A percentile compares a stretch with the other conserved stretches of the same genome.
Evolutionary conservation across 495 filamentous ascomycete species (phyloP).

Genomic region (Schizothecium vesticola): DNA sequence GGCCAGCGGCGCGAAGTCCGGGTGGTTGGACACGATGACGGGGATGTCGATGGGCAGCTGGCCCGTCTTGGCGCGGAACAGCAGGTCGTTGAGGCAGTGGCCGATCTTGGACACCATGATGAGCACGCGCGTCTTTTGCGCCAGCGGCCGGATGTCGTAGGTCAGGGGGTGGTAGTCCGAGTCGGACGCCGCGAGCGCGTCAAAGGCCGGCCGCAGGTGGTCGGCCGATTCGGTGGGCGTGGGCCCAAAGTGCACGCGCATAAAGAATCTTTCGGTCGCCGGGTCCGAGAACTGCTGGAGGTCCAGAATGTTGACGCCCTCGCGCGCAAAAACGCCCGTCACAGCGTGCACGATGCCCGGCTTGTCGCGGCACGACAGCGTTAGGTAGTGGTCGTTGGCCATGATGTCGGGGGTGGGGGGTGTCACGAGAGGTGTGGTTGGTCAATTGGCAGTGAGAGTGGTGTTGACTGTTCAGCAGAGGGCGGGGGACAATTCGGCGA

Average conservation of each 20-base stretch:
- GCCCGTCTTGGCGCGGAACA: slow-evolving; percentile 61
- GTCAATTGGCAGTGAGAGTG: neutral
- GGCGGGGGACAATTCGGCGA: neutral
- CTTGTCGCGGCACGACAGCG: slow-evolving; percentile 68
- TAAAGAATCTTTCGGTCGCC: slow-evolving; percentile 64
- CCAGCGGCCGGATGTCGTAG: slow-evolving; percentile 56
- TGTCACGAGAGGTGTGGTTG: too few relatives aligned
- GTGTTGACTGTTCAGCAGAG: neutral
- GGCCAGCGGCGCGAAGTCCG: slow-evolving; percentile 61
- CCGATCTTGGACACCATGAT: slow-evolving; percentile 82
- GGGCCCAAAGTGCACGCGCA: slow-evolving; percentile 66
- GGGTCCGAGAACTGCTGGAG: slow-evolving; percentile 69
- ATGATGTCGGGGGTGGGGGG: slow-evolving; percentile 7
- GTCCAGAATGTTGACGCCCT: slow-evolving; percentile 67
- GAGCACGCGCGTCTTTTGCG: slow-evolving; percentile 61
- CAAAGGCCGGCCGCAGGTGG: slow-evolving; percentile 47
- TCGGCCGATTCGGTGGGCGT: slow-evolving; percentile 33
- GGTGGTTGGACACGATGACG: slow-evolving; percentile 67
- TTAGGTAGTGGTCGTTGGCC: slow-evolving; percentile 60
- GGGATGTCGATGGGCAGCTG: slow-evolving; percentile 65
- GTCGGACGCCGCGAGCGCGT: slow-evolving; percentile 42
- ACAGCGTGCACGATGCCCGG: slow-evolving; percentile 73
- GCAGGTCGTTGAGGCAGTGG: slow-evolving; percentile 74
- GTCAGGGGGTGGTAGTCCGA: slow-evolving; percentile 48
- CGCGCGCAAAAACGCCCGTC: slow-evolving; percentile 59